Evolutionary conservation across 148 eudicot genomes (phyloP).

Genomic region (Vaccinium myrtillus): DNA sequence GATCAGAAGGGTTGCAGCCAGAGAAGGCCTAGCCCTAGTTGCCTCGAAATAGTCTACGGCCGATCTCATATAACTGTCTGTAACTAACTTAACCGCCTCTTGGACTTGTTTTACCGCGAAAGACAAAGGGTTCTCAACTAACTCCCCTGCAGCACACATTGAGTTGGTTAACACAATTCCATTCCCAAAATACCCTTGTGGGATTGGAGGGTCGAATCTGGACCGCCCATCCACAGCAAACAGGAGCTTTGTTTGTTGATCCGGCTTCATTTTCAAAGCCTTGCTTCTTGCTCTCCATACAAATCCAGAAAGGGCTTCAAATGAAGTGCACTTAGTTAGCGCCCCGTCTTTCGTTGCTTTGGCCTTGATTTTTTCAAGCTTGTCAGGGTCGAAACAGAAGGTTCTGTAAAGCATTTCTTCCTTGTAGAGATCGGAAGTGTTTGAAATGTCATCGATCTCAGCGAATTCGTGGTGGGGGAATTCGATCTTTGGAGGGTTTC

Average conservation of each 20-base stretch:
- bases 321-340: slow-evolving; percentile 45
- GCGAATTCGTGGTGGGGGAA: slow-evolving; percentile 47
- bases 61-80: slow-evolving; percentile 53
- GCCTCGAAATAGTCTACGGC: slow-evolving; percentile 58
- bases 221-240: slow-evolving; percentile 61
- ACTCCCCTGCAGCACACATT: slow-evolving; percentile 39
- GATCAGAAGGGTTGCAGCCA: slow-evolving; percentile 49
- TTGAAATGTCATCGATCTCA: slow-evolving; percentile 49
- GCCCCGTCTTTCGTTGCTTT: slow-evolving; percentile 35
- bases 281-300: slow-evolving; percentile 48
- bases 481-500: slow-evolving; percentile 43
- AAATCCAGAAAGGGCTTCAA: slow-evolving; percentile 52
- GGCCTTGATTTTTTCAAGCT: slow-evolving; percentile 32
- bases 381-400: slow-evolving; percentile 37
- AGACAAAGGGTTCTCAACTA: slow-evolving; percentile 38
- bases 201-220: slow-evolving; percentile 43
- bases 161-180: slow-evolving; percentile 54
- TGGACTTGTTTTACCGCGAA: slow-evolving; percentile 44
- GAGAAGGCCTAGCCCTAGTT: slow-evolving; percentile 50
- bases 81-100: slow-evolving; percentile 45
- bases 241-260: slow-evolving; percentile 52
- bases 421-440: slow-evolving; percentile 32
- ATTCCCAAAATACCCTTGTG: slow-evolving; percentile 58
- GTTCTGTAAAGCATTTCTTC: slow-evolving; percentile 42
- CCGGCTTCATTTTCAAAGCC: slow-evolving; percentile 47